Base-by-base conservation (phyloP, 192 early-diverging fungal species). In the Polychytrium aggregatum region DNA sequence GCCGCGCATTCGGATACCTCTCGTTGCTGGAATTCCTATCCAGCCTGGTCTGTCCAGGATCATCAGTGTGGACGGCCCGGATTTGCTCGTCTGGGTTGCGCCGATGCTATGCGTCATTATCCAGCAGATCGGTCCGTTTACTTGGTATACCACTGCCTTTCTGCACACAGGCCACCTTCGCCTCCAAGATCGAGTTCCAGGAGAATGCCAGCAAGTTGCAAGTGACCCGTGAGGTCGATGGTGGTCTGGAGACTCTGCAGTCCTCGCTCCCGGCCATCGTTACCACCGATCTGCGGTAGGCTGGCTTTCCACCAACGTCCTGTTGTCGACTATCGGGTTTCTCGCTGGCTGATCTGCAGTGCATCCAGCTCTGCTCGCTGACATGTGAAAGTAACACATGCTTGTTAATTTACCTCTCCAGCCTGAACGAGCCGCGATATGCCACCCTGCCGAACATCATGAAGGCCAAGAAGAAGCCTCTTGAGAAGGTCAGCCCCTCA, bases 381-480 rank as follows among this genome's bases (percentile, higher is more conserved):
- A n/a, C n/a, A n/a, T n/a, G n/a, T n/a, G n/a, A n/a, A n/a, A n/a
- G n/a, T n/a, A n/a, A n/a, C n/a, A 21, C 40, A 48, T 37, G 44
- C 30, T 46, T 57, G 36, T 48, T 36, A 46, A 22, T 8, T 26
- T 44, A 31, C 25, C 18, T 47, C 22, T 36, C 44, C 31, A 81
- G 90, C 20, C 73, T 99, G 48, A 99, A 97, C 72, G 82, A 83
- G 60, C 96, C 96, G 20, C 79, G 92, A 46, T 99, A 89, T 58
- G 96, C 89, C 14, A 92, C 96, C 34, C 76, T 99, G 41, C 71
- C 88, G 35, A 88, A 85, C 71, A 95, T 95, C 62, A 95, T 95
- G 94, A 98, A 98, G 79, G 95, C 95, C 44, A 98, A 94, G 76
- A 96, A 95, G 81, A 98, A 98, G 82, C 86, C 87, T 37, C 60